phyloP scores from a whole-genome alignment of 1,284 basidiomycete species.

The Malassezia equina region DNA sequence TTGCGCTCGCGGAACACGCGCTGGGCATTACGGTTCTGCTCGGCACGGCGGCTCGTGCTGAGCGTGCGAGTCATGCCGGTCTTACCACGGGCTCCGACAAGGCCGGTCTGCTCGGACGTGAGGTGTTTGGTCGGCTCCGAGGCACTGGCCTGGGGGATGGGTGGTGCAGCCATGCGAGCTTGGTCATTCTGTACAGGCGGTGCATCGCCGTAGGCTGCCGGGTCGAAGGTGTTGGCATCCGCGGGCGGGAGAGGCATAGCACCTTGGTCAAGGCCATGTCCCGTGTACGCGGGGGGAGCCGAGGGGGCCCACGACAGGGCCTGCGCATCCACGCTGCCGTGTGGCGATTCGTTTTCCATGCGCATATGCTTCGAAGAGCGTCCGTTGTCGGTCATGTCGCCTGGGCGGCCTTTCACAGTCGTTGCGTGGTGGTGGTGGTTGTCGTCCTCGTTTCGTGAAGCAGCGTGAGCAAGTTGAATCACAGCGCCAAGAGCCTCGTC shows the following conservation, averaged over 20 bases:
- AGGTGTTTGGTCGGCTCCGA: constrained; percentile 4
- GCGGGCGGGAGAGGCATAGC: constrained; percentile 9
- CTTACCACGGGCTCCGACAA: constrained; percentile 18
- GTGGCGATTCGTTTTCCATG: constrained; percentile 7
- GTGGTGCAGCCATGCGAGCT: constrained; percentile 7
- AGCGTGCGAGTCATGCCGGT: constrained; percentile 25
- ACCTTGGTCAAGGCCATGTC: constrained; percentile 13
- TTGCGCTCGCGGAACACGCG: constrained; percentile 26
- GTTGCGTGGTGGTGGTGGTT: neutral
- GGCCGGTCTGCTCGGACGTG: constrained; percentile 16
- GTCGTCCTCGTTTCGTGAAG: constrained; percentile 8
- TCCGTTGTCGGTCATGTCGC: constrained; percentile 11
- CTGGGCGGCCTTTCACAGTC: constrained; percentile 4
- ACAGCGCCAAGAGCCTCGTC: constrained; percentile 18
- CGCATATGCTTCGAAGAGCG: constrained; percentile 16
- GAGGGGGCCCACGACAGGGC: constrained; percentile 14
- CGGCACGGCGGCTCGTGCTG: constrained; percentile 32
- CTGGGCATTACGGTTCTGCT: constrained; percentile 26
- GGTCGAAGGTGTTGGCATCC: constrained; percentile 11
- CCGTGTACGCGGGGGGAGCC: constrained; percentile 15
- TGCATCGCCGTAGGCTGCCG: constrained; percentile 8
- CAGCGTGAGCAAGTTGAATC: constrained; percentile 17
- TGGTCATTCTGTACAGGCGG: constrained; percentile 10
- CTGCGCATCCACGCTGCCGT: constrained; percentile 8
- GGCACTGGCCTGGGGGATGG: neutral